Conservation (phyloP, 805 yeast genomes). For the Nakazawaea anatomiae region DNA sequence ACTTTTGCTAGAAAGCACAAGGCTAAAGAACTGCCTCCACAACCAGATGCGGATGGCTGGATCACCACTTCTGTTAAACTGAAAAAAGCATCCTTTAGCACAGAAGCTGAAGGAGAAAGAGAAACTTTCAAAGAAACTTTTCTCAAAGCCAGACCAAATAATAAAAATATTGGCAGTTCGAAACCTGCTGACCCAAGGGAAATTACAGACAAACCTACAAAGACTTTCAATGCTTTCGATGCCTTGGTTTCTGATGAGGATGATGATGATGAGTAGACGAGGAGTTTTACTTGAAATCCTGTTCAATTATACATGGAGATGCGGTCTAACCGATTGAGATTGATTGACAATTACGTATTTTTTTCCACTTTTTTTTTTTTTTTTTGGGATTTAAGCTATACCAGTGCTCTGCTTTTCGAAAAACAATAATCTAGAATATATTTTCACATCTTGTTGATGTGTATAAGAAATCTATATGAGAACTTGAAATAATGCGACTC, state of each 20-base stretch:
- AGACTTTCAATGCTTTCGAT: conserved; percentile 74
- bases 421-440: background rate
- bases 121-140: conserved; percentile 42
- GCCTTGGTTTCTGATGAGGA: conserved; percentile 61
- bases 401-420: background rate
- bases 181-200: conserved; percentile 73
- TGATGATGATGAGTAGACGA: conserved; percentile 29
- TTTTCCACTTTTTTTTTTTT: background rate
- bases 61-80: conserved; percentile 51
- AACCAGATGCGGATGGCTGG: conserved; percentile 80
- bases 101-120: conserved; percentile 39
- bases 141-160: conserved; percentile 61
- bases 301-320: background rate
- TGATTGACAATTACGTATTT: background rate
- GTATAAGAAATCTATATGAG: background rate
- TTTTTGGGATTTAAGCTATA: background rate
- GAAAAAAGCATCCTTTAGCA: conserved; percentile 37
- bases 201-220: conserved; percentile 60
- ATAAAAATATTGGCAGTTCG: conserved; percentile 67
- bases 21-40: conserved; percentile 38
- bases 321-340: background rate
- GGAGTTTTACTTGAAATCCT: too few species aligned
- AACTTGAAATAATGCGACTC: background rate
- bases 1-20: conserved; percentile 48
- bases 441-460: background rate